Evolutionary conservation across 73 alveolate species (phyloP), one percentile per base, ranked within the genome.

Genomic region (Urostyla sp.): DNA sequence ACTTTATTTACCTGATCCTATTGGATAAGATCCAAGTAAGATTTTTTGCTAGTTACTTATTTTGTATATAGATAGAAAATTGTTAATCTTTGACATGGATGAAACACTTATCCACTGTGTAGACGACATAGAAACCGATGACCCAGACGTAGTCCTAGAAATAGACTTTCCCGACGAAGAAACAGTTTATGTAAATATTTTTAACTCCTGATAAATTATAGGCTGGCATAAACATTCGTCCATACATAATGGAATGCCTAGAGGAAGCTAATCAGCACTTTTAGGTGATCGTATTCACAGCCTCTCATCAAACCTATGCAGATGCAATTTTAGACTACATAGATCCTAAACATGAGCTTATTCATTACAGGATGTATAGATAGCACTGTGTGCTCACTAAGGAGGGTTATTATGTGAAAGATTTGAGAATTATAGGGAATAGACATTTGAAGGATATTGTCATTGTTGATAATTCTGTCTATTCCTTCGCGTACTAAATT

Each of bases 291-390:
- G 90, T 85, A 0, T 91, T 84, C 58, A 89, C 98, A 6, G 98
- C 98, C 0, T 52, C 84, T 21, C 98, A 91, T 69, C 86, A 86
- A 27, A 80, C 95, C 34, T 92, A 92, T 89, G 95, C 98, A 2
- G 95, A 92, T 69, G 94, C 94, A 1, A 91, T 92, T 60, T 76
- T 92, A 35, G 91, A 92, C 79, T 85, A 87, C 78, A 30, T 92
- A 63, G 98, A 92, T 79, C 92, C 92, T 15, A 80, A 92, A 37
- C 83, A 89, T 50, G 88, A 78, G 69, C 90, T 85, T 55, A 76
- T 88, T 24, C 89, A 89, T 37, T 79, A 90, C 61, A 76, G 98
- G 61, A 58, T 92, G 81, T 91, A 91, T 83, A 66, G 98, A 50
- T 75, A 85, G 75, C 88, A 85, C 69, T 91, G 98, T 67, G 76